phyloP scores from a whole-genome alignment of 257 asterid genomes.

The Lantana camara region DNA sequence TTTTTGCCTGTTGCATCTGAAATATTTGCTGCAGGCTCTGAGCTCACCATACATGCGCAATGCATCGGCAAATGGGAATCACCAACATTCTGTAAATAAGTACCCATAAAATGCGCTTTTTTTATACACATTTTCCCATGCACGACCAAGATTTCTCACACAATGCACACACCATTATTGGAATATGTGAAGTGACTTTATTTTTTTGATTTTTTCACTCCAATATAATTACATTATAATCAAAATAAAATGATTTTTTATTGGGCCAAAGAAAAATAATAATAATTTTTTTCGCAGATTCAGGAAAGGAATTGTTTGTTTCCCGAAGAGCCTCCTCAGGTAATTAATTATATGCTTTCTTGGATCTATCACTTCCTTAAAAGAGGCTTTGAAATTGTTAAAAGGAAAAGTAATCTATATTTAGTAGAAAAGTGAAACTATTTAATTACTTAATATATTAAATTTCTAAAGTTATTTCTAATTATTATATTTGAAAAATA shows the following conservation, averaged over 20 bases:
- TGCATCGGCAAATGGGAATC: conserved; percentile 39
- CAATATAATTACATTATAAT: neutral
- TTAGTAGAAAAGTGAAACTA: conserved; percentile 26
- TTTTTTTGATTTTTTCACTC: neutral
- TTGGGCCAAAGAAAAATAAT: neutral
- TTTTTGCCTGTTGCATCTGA: neutral
- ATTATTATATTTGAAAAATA: neutral
- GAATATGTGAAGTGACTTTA: conserved; percentile 28
- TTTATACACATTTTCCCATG: conserved; percentile 41
- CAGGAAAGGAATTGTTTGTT: conserved; percentile 38
- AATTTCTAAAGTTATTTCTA: too few relatives aligned
- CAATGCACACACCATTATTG: conserved; percentile 26
- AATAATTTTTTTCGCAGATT: conserved; percentile 24
- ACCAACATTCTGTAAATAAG: conserved; percentile 54
- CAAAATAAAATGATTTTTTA: conserved; percentile 12
- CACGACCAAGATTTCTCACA: conserved; percentile 31
- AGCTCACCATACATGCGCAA: conserved; percentile 68
- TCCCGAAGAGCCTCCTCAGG: conserved; percentile 23
- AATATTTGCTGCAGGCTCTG: conserved; percentile 47
- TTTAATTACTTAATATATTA: neutral
- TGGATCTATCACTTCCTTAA: conserved; percentile 37
- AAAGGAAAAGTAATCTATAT: neutral
- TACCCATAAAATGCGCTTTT: conserved; percentile 28
- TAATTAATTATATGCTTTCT: conserved; percentile 30
- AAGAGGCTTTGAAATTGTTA: conserved; percentile 13